Evolutionary conservation across 805 yeast species (phyloP).

Genomic region (Saccharomycopsis sp.): DNA sequence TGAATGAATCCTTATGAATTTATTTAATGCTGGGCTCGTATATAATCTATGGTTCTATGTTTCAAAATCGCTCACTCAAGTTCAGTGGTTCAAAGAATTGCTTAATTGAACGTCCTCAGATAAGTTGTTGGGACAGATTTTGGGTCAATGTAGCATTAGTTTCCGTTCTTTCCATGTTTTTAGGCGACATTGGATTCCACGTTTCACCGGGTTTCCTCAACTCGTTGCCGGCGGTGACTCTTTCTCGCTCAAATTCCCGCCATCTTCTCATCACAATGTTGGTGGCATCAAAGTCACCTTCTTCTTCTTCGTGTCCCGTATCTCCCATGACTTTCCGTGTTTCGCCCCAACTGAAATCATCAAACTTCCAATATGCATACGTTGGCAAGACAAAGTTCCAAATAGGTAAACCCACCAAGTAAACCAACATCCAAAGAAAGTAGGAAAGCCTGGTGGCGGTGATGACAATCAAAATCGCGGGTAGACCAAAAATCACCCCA

Average conservation of each 20-base stretch:
- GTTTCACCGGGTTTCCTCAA: slow-evolving; percentile 28
- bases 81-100: no score
- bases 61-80: no score
- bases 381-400: slow-evolving; percentile 88
- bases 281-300: slow-evolving; percentile 87
- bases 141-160: no score
- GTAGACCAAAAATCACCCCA: slow-evolving; percentile 74
- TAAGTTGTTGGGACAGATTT: no score
- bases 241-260: slow-evolving; percentile 83
- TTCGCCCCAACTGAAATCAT: slow-evolving; percentile 95
- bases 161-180: no score
- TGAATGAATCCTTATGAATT: no score
- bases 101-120: no score
- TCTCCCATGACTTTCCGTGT: slow-evolving; percentile 71
- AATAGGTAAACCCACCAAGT: slow-evolving; percentile 74
- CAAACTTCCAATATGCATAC: slow-evolving; percentile 91
- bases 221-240: slow-evolving; percentile 24
- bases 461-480: slow-evolving; percentile 70
- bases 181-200: slow-evolving; percentile 38
- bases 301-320: slow-evolving; percentile 55
- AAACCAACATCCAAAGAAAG: slow-evolving; percentile 69
- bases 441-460: slow-evolving; percentile 71
- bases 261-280: slow-evolving; percentile 85
- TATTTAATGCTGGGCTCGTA: no score
- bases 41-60: no score